Conservation (phyloP, 495 filamentous ascomycete genomes). For the Durotheca rogersii region DNA sequence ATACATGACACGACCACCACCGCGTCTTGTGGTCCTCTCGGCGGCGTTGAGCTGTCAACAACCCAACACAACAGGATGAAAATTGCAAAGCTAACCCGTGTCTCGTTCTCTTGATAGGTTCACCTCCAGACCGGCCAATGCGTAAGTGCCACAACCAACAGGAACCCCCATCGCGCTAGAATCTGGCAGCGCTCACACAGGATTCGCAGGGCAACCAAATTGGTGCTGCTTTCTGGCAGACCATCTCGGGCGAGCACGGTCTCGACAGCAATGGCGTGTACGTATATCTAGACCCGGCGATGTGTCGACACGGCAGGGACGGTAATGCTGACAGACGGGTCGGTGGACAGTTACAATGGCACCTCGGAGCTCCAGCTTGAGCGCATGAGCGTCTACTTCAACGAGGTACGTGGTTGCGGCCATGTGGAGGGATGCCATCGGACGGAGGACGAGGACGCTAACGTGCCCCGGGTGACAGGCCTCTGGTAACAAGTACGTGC, state of each 20-base stretch:
- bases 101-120: conserved; percentile 62
- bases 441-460: conserved; percentile 6
- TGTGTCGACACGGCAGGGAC: no score
- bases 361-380: conserved; percentile 98
- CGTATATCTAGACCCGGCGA: conserved; percentile 31
- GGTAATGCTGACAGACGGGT: no score
- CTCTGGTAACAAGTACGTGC: conserved; percentile 96
- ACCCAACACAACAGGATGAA: not conserved
- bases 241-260: conserved; percentile 97
- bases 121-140: conserved; percentile 99
- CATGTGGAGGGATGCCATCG: not conserved
- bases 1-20: conserved; percentile 4
- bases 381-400: conserved; percentile 99
- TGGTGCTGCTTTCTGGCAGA: conserved; percentile 99
- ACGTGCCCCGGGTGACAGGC: conserved; percentile 57
- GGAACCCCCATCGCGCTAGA: conserved; percentile 27
- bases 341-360: conserved; percentile 83
- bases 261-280: conserved; percentile 87
- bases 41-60: not conserved
- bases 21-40: not conserved
- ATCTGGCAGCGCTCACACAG: conserved; percentile 37
- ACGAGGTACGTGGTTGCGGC: conserved; percentile 68
- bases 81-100: conserved; percentile 39
- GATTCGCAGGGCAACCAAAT: conserved; percentile 93
- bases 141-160: conserved; percentile 60